Evolutionary conservation across 2,329 filamentous ascomycete genomes (phyloP).

Genomic region (Monilinia vaccinii-corymbosi): DNA sequence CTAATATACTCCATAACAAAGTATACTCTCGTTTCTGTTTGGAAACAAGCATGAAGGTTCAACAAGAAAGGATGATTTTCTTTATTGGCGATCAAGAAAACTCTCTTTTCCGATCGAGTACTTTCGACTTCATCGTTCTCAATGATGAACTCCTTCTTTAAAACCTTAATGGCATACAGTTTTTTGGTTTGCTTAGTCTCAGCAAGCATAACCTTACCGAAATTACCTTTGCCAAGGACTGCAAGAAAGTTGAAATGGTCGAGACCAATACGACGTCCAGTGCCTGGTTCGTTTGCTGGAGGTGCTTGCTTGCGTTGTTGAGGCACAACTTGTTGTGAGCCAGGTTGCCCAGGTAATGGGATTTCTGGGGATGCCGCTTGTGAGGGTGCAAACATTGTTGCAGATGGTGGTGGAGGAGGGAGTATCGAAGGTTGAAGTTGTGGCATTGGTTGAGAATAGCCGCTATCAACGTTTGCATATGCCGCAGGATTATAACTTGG

Average conservation of each 20-base stretch:
- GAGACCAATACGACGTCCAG: slow-evolving; percentile 77
- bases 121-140: slow-evolving; percentile 99
- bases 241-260: slow-evolving; percentile 99
- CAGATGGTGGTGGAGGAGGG: slow-evolving; percentile 24
- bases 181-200: slow-evolving; percentile 90
- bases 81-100: slow-evolving; percentile 94
- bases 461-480: slow-evolving; percentile 56
- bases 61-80: slow-evolving; percentile 93
- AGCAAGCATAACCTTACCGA: slow-evolving; percentile 98
- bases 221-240: slow-evolving; percentile 97
- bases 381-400: slow-evolving; percentile 24
- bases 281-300: slow-evolving; percentile 62
- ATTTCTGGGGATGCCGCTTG: slow-evolving; percentile 25
- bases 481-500: slow-evolving; percentile 69
- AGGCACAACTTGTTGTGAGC: slow-evolving; percentile 28
- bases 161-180: slow-evolving; percentile 94
- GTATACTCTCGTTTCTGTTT: slow-evolving; percentile 96
- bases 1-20: slow-evolving; percentile 99
- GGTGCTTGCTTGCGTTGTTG: slow-evolving; percentile 50
- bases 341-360: slow-evolving; percentile 5
- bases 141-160: slow-evolving; percentile 99
- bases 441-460: slow-evolving; percentile 34
- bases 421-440: slow-evolving; percentile 20
- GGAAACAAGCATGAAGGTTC: slow-evolving; percentile 95
- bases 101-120: slow-evolving; percentile 92